These are phyloP conservation scores for Colletotrichum tamarilloi DNA, from an alignment of 2,329 filamentous ascomycete species.

Conservation along the genomic window DNA sequence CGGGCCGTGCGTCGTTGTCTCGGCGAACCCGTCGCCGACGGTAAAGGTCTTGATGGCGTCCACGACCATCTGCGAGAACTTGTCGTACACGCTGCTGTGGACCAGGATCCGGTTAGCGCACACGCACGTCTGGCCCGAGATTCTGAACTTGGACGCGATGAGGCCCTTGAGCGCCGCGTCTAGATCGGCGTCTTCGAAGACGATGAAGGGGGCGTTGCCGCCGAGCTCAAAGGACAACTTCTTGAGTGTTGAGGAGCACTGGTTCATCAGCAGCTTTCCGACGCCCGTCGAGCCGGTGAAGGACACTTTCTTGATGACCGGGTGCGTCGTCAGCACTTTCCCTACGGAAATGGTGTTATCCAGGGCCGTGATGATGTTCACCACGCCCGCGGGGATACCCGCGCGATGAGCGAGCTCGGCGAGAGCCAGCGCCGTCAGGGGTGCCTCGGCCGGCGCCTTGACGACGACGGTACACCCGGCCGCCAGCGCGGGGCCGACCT, in stretches of 20 bases:
- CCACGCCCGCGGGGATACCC: slow-evolving; percentile 81
- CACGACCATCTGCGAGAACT: slow-evolving; percentile 72
- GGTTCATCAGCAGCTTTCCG: slow-evolving; percentile 80
- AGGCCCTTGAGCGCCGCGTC: slow-evolving; percentile 74
- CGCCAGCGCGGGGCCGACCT: slow-evolving; percentile 78
- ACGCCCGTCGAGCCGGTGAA: slow-evolving; percentile 83
- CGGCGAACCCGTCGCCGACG: slow-evolving; percentile 77
- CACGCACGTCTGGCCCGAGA: slow-evolving; percentile 74
- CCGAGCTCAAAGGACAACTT: slow-evolving; percentile 76
- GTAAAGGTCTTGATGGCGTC: slow-evolving; percentile 68
- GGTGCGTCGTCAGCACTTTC: slow-evolving; percentile 73
- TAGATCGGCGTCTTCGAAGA: slow-evolving; percentile 74
- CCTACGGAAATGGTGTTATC: slow-evolving; percentile 56
- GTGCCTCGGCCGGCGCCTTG: slow-evolving; percentile 76
- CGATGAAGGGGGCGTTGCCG: slow-evolving; percentile 72
- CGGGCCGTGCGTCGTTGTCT: slow-evolving; percentile 78
- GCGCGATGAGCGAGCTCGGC: slow-evolving; percentile 77
- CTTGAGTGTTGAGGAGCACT: slow-evolving; percentile 72
- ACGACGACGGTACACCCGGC: slow-evolving; percentile 73
- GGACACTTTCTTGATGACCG: slow-evolving; percentile 80
- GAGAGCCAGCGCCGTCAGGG: slow-evolving; percentile 72
- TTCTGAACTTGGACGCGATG: slow-evolving; percentile 64
- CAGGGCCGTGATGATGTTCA: slow-evolving; percentile 80
- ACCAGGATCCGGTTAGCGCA: slow-evolving; percentile 75
- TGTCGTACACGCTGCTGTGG: slow-evolving; percentile 68